Evolutionary conservation across 768 basidiomycete genomes (phyloP).

Genomic region (Mycena vulgaris): DNA sequence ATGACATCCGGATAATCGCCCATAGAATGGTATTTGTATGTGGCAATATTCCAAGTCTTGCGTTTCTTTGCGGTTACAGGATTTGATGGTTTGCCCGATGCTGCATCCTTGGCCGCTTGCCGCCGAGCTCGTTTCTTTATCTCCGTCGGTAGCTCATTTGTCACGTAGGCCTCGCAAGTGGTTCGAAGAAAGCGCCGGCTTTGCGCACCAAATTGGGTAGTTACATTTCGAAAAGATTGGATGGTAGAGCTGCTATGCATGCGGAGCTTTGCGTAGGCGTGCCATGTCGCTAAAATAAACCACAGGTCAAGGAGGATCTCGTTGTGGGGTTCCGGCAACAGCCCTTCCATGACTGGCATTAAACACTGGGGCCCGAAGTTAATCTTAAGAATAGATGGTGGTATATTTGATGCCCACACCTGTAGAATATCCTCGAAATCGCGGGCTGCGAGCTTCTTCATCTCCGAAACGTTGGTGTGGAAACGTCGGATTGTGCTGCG

Average conservation of each 20-base stretch:
- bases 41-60: slow-evolving; percentile 34
- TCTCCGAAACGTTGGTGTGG: slow-evolving; percentile 49
- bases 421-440: slow-evolving; percentile 63
- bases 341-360: slow-evolving; percentile 42
- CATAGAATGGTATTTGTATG: slow-evolving; percentile 44
- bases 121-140: neutral
- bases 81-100: too few species aligned
- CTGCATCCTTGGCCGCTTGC: neutral
- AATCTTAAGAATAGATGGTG: slow-evolving; percentile 27
- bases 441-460: slow-evolving; percentile 53
- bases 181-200: neutral
- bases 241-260: slow-evolving; percentile 43
- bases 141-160: neutral
- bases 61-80: neutral
- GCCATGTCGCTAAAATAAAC: slow-evolving; percentile 53
- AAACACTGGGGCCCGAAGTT: neutral
- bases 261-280: slow-evolving; percentile 53
- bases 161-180: neutral
- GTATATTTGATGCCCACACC: slow-evolving; percentile 42
- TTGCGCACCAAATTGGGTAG: neutral
- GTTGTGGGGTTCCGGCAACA: slow-evolving; percentile 50
- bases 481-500: slow-evolving; percentile 54
- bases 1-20: slow-evolving; percentile 39
- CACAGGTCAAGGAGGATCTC: slow-evolving; percentile 46
- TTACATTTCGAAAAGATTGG: neutral